Percentiles rank a stretch among this genome's conserved stretches.
Evolutionary conservation across 2,329 filamentous ascomycete species (phyloP).

Genomic region (Tolypocladium tundrense): DNA sequence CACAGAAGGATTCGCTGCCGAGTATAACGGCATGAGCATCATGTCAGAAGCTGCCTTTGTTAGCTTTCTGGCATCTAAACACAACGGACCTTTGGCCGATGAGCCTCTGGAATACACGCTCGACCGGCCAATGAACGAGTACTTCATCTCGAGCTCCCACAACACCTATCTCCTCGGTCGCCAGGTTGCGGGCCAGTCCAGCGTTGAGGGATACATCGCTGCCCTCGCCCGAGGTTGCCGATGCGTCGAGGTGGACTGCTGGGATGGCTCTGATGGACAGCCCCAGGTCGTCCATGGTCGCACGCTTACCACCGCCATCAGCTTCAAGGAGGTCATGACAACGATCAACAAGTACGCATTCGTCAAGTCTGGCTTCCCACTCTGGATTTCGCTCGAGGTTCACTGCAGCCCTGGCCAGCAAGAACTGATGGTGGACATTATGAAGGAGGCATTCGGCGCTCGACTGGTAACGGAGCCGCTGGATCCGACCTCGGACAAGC

Average conservation of each 20-base stretch:
- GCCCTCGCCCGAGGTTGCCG: constrained; percentile 82
- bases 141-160: constrained; percentile 97
- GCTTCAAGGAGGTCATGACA: constrained; percentile 83
- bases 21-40: constrained; percentile 33
- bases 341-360: constrained; percentile 96
- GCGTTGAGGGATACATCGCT: constrained; percentile 88
- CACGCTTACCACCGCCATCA: constrained; percentile 78
- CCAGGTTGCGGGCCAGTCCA: constrained; percentile 82
- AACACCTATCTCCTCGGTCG: constrained; percentile 93
- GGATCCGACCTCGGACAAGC: constrained; percentile 52
- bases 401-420: constrained; percentile 83
- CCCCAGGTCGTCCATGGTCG: constrained; percentile 87
- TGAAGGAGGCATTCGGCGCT: constrained; percentile 74
- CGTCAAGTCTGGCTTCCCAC: constrained; percentile 70
- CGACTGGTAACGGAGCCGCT: constrained; percentile 69
- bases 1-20: constrained; percentile 29
- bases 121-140: constrained; percentile 84
- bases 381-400: constrained; percentile 92
- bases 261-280: constrained; percentile 82
- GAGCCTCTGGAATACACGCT: constrained; percentile 53
- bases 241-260: constrained; percentile 95
- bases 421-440: constrained; percentile 76
- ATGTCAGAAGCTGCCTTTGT: constrained; percentile 76
- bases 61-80: constrained; percentile 62
- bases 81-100: constrained; percentile 58